These are phyloP conservation scores for Chalciporus pseudorubinellus DNA, from an alignment of 768 basidiomycete species.

Conservation along the genomic window DNA sequence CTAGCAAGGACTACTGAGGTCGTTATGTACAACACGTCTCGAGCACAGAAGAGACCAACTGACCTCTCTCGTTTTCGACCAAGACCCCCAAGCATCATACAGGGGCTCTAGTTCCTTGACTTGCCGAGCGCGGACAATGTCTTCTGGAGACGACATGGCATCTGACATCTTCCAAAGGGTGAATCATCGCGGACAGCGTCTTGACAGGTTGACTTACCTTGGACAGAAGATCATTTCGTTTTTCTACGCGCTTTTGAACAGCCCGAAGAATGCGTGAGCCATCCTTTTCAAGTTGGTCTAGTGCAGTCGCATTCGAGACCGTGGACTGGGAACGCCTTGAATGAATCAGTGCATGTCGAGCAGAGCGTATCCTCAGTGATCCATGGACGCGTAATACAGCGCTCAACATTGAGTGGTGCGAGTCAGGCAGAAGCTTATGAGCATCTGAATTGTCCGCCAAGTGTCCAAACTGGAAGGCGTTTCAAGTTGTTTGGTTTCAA, in stretches of 20 bases:
- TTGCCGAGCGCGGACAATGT: slow-evolving; percentile 56
- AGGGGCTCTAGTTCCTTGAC: slow-evolving; percentile 71
- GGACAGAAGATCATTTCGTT: slow-evolving; percentile 42
- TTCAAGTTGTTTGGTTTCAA: slow-evolving; percentile 19
- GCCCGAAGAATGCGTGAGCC: slow-evolving; percentile 54
- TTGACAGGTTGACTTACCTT: slow-evolving; percentile 35
- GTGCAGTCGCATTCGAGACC: slow-evolving; percentile 9
- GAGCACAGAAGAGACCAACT: slow-evolving; percentile 17
- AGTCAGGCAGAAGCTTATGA: not conserved
- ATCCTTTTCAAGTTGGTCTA: slow-evolving; percentile 37
- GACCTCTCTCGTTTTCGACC: slow-evolving; percentile 57
- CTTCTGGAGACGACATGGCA: slow-evolving; percentile 50
- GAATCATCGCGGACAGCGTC: not conserved
- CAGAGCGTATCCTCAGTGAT: slow-evolving; percentile 11
- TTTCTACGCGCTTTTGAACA: slow-evolving; percentile 52
- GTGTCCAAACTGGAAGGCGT: not conserved
- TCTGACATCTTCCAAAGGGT: slow-evolving; percentile 45
- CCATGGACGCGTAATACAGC: slow-evolving; percentile 12
- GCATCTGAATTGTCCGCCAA: not conserved
- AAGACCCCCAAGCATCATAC: slow-evolving; percentile 64
- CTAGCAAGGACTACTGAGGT: slow-evolving; percentile 59
- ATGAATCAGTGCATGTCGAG: slow-evolving; percentile 7
- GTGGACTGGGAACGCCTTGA: slow-evolving; percentile 12
- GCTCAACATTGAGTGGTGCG: slow-evolving; percentile 10
- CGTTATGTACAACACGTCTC: slow-evolving; percentile 11